Evolutionary conservation across 225 moss, liverwort and hornwort species (phyloP).

Genomic region (Antitrichia curtipendula): DNA sequence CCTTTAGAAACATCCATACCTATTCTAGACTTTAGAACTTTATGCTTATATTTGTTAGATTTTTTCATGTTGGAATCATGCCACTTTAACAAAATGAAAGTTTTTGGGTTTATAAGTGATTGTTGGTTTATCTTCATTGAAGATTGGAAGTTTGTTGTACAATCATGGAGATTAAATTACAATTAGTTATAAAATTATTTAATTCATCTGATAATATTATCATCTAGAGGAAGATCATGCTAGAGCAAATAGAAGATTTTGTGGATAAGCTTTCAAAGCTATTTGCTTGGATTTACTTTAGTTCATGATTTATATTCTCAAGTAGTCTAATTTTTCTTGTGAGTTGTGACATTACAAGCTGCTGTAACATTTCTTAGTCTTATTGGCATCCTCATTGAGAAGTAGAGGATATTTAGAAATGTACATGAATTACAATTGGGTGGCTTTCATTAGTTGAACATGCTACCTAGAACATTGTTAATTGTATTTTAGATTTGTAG

Average conservation of each 20-base stretch:
- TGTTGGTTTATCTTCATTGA: not conserved
- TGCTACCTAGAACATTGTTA: fast-evolving
- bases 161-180: not conserved
- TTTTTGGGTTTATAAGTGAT: not conserved
- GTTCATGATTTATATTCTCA: not conserved
- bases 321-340: too few species aligned
- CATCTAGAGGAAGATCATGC: not conserved
- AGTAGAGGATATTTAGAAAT: not conserved
- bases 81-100: fast-evolving
- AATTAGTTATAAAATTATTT: not conserved
- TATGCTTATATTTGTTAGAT: not conserved
- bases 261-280: not conserved
- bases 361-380: not conserved
- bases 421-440: not conserved
- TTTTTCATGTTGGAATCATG: not conserved
- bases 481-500: not conserved
- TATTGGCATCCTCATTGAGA: not conserved
- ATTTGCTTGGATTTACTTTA: not conserved
- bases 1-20: not conserved
- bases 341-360: not conserved
- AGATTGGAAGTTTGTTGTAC: not conserved
- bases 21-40: not conserved
- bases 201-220: not conserved
- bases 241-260: not conserved
- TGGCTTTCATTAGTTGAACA: not conserved